These are phyloP conservation scores for Rosellinia necatrix DNA, from an alignment of 2,329 filamentous ascomycete genomes.

Conservation along the genomic window DNA sequence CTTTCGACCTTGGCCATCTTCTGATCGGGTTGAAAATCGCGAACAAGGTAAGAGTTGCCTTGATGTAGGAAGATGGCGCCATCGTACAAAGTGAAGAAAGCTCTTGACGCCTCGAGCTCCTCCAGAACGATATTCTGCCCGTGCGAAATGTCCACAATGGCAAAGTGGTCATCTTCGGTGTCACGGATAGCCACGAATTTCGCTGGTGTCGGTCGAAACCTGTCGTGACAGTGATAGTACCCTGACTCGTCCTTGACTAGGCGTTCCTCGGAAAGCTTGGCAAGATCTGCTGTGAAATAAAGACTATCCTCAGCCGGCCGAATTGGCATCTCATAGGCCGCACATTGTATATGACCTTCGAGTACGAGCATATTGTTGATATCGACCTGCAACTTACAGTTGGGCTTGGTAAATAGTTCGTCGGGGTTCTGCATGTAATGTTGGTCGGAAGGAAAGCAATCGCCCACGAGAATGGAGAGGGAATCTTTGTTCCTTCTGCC, in stretches of 20 bases:
- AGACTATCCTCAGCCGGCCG: slow-evolving; percentile 71
- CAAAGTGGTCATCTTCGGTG: slow-evolving; percentile 87
- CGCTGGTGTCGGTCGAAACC: slow-evolving; percentile 84
- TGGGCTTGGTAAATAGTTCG: slow-evolving; percentile 90
- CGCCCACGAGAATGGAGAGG: slow-evolving; percentile 85
- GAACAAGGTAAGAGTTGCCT: slow-evolving; percentile 88
- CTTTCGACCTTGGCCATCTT: slow-evolving; percentile 85
- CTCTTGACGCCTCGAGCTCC: slow-evolving; percentile 94
- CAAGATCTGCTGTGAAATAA: slow-evolving; percentile 80
- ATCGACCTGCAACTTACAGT: slow-evolving; percentile 87
- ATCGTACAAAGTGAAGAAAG: slow-evolving; percentile 94
- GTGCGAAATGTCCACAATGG: slow-evolving; percentile 86
- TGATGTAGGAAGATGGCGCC: slow-evolving; percentile 97
- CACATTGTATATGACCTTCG: slow-evolving; percentile 94
- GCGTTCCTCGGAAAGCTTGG: slow-evolving; percentile 72
- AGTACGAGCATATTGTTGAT: slow-evolving; percentile 88
- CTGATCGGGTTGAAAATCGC: slow-evolving; percentile 80
- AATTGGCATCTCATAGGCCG: slow-evolving; percentile 93
- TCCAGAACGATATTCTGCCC: slow-evolving; percentile 85
- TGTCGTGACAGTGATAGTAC: slow-evolving; percentile 87
- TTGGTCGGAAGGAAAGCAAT: slow-evolving; percentile 89
- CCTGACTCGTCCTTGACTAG: slow-evolving; percentile 75
- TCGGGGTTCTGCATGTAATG: slow-evolving; percentile 97
- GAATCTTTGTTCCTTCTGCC: slow-evolving; percentile 93
- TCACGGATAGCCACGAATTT: slow-evolving; percentile 86